phyloP scores from a whole-genome alignment of 352 stramenopile genomes.

The Pythium guiyangense region DNA sequence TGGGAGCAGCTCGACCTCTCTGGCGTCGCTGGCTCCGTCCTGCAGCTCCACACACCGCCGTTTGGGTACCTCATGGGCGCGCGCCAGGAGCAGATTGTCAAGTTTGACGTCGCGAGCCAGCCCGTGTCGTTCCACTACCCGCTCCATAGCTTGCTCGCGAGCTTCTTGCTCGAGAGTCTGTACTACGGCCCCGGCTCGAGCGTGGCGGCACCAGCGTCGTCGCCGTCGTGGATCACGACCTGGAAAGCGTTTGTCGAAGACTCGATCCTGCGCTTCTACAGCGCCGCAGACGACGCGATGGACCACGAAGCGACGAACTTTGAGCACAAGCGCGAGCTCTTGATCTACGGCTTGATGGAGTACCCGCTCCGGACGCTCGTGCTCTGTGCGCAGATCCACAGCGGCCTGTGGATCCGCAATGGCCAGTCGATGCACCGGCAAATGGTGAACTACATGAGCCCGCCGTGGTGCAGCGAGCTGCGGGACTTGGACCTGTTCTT shows the following conservation, averaged over 20 bases:
- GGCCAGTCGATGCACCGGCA: slow-evolving; percentile 81
- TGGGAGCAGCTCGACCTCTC: slow-evolving; percentile 64
- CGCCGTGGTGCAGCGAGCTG: slow-evolving; percentile 63
- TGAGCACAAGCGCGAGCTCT: slow-evolving; percentile 44
- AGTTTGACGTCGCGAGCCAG: slow-evolving; percentile 69
- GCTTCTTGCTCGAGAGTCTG: slow-evolving; percentile 74
- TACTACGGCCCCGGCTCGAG: slow-evolving; percentile 40
- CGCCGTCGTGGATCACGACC: slow-evolving; percentile 33
- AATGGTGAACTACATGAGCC: slow-evolving; percentile 74
- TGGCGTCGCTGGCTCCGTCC: slow-evolving; percentile 29
- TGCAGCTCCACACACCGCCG: slow-evolving; percentile 55
- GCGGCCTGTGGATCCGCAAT: slow-evolving; percentile 82
- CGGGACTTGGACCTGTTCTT: slow-evolving; percentile 75
- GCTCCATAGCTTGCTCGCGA: slow-evolving; percentile 79
- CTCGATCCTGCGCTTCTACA: slow-evolving; percentile 32
- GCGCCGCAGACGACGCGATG: slow-evolving; percentile 22
- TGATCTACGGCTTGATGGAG: slow-evolving; percentile 75
- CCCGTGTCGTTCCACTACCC: slow-evolving; percentile 89
- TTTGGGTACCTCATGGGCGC: slow-evolving; percentile 59
- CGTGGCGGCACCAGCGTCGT: slow-evolving; percentile 8
- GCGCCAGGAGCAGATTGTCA: slow-evolving; percentile 48
- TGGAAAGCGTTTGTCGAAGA: slow-evolving; percentile 48
- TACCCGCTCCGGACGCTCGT: slow-evolving; percentile 74
- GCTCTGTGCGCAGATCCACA: slow-evolving; percentile 71
- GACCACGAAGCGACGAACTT: slow-evolving; percentile 16